A percentile compares a stretch with the other conserved stretches of the same genome.
These are phyloP conservation scores for Fusarium redolens DNA, from an alignment of 2,329 filamentous ascomycete species.

Conservation along the genomic window DNA sequence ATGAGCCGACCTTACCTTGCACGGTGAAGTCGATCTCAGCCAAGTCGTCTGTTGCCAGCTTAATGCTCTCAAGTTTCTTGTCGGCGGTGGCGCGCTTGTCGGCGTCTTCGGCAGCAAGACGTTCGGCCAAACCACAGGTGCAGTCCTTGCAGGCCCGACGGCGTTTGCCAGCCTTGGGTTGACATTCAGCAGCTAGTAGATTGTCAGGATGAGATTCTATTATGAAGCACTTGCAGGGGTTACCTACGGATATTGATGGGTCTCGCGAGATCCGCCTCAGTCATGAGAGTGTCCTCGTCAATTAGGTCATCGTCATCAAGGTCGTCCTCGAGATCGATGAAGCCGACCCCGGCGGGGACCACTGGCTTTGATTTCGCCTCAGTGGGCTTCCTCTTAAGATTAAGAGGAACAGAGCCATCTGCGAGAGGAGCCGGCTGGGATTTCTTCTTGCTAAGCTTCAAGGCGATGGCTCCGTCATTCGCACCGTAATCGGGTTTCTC, in stretches of 20 bases:
- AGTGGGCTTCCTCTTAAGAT: slow-evolving; percentile 58
- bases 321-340: slow-evolving; percentile 75
- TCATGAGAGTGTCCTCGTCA: slow-evolving; percentile 88
- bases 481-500: slow-evolving; percentile 75
- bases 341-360: slow-evolving; percentile 70
- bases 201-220: slow-evolving; percentile 16
- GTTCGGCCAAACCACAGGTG: slow-evolving; percentile 90
- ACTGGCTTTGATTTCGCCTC: slow-evolving; percentile 55
- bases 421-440: slow-evolving; percentile 31
- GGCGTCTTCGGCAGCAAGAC: slow-evolving; percentile 85
- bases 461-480: slow-evolving; percentile 66
- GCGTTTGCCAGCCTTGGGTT: slow-evolving; percentile 87
- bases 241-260: slow-evolving; percentile 84
- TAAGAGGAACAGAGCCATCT: slow-evolving; percentile 43
- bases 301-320: slow-evolving; percentile 84
- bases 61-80: slow-evolving; percentile 74
- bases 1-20: slow-evolving; percentile 95
- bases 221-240: background rate
- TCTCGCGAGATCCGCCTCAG: slow-evolving; percentile 83
- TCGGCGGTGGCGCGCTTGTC: slow-evolving; percentile 75
- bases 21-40: slow-evolving; percentile 94
- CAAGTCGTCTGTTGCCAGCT: slow-evolving; percentile 81
- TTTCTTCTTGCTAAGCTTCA: slow-evolving; percentile 57
- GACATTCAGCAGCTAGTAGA: slow-evolving; percentile 79
- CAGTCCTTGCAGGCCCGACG: slow-evolving; percentile 98